Evolutionary conservation across 306 rosid genomes (phyloP), one percentile per base, ranked within the genome.

Genomic region (Abrus precatorius): DNA sequence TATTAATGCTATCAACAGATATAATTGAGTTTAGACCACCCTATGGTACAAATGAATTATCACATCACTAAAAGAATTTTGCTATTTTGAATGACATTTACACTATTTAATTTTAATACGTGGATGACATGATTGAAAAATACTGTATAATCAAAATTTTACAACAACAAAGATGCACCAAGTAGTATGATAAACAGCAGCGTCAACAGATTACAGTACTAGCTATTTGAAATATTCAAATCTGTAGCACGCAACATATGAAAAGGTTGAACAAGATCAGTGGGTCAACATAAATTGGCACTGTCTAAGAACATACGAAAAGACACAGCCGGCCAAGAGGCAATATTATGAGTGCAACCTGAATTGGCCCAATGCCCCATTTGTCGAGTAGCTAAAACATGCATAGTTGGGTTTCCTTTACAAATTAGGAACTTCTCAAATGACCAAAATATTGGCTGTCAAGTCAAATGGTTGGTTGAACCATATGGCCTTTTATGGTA

Each of bases 401-500:
- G 36, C 45, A 14, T 10, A 9, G 61, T 28, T 41, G 0, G 72
- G 48, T 43, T 45, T 60, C 34, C 12, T 12, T 44, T 30, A 47
- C 36, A 29, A 52, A 28, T 38, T 36, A 32, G 11, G 80, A 73
- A 14, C 1, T 63, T 55, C 48, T 74, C n/a, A 32, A 63, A 36
- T 36, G 47, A 20, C 57, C 27, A 80, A 72, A 41, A 40, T 2
- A 1, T 33, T 69, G 20, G 50, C 1, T 45, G 38, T 54, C 12
- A 68, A 28, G 77, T 75, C 81, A 75, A 68, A 38, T 29, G 6
- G 69, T 68, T 76, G 47, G 82, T 76, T 76, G 69, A 69, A 69
- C 85, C 53, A 69, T 50, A 68, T 49, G 9, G 30, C 7, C 14
- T 34, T 82, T 32, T 30, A 44, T 2, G 20, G 59, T 52, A 61